A percentile compares a stretch with the other conserved stretches of the same genome.
phyloP scores from a whole-genome alignment of 2,329 filamentous ascomycete species.

The Aaosphaeria pasadenensis region DNA sequence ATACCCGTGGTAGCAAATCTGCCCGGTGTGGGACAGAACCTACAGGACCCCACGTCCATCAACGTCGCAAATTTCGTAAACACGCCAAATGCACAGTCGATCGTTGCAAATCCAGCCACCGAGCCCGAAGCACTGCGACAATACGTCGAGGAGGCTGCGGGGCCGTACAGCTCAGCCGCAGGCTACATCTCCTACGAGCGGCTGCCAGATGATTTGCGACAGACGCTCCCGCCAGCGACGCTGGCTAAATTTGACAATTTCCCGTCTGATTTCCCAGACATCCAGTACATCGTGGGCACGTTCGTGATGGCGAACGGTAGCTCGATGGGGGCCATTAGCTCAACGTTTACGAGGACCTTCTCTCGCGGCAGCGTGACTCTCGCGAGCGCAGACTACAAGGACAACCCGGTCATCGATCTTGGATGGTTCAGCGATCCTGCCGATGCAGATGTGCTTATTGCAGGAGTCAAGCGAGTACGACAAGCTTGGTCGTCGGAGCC shows the following conservation, averaged over 20 bases:
- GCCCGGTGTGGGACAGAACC: slow-evolving; percentile 59
- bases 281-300: slow-evolving; percentile 4
- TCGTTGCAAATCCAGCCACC: slow-evolving; percentile 5
- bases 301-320: slow-evolving; percentile 4
- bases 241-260: neutral
- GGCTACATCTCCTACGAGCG: slow-evolving; percentile 6
- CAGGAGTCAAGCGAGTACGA: slow-evolving; percentile 28
- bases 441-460: slow-evolving; percentile 31
- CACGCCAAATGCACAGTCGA: slow-evolving; percentile 4
- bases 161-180: slow-evolving; percentile 5
- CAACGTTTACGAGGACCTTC: slow-evolving; percentile 2
- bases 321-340: slow-evolving; percentile 2
- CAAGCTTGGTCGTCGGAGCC: slow-evolving; percentile 18
- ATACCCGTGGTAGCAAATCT: slow-evolving; percentile 55
- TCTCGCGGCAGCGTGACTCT: slow-evolving; percentile 32
- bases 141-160: slow-evolving; percentile 6
- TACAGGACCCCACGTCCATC: slow-evolving; percentile 43
- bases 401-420: slow-evolving; percentile 26
- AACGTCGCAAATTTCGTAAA: slow-evolving; percentile 4
- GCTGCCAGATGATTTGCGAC: slow-evolving; percentile 1
- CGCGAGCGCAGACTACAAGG: slow-evolving; percentile 13
- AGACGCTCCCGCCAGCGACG: slow-evolving; percentile 1
- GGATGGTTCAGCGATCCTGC: slow-evolving; percentile 24
- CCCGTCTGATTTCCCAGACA: slow-evolving; percentile 4
- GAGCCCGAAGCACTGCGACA: slow-evolving; percentile 9